phyloP scores from a whole-genome alignment of 1,139 yeast species.

The Yamadazyma songkhlaensis region DNA sequence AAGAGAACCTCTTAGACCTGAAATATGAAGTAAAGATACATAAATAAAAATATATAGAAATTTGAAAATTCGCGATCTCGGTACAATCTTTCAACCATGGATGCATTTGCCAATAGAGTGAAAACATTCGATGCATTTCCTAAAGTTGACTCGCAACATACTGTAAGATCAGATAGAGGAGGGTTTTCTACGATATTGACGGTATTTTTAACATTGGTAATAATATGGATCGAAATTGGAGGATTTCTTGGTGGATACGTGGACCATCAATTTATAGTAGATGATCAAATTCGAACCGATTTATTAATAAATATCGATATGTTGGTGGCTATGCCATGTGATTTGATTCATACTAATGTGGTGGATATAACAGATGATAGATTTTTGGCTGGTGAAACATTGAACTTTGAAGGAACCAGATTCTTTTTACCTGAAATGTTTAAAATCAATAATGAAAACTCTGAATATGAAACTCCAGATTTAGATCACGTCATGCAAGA shows the following conservation, averaged over 20 bases:
- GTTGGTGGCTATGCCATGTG: conserved; percentile 83
- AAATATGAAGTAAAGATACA: not conserved
- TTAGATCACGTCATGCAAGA: conserved; percentile 64
- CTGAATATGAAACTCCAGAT: conserved; percentile 58
- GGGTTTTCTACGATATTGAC: conserved; percentile 72
- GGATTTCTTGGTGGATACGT: conserved; percentile 81
- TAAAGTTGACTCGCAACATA: conserved; percentile 75
- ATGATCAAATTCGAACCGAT: conserved; percentile 55
- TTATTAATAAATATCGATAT: conserved; percentile 76
- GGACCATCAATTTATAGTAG: conserved; percentile 76
- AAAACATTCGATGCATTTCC: conserved; percentile 88
- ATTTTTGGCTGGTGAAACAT: conserved; percentile 70
- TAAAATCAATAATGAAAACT: conserved; percentile 41
- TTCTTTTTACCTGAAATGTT: conserved; percentile 53
- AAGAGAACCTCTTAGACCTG: conserved; percentile 34
- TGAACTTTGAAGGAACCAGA: conserved; percentile 62
- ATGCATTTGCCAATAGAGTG: conserved; percentile 37
- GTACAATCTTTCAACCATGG: conserved; percentile 31
- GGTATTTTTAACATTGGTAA: conserved; percentile 55
- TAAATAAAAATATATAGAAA: not conserved
- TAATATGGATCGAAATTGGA: conserved; percentile 86
- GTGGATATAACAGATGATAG: conserved; percentile 76
- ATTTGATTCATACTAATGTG: conserved; percentile 69
- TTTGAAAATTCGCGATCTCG: too few species aligned
- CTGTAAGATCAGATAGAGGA: conserved; percentile 72